Evolutionary conservation across 2,329 filamentous ascomycete genomes (phyloP), one percentile per base, ranked within the genome.

Genomic region (Thielaviopsis populi): DNA sequence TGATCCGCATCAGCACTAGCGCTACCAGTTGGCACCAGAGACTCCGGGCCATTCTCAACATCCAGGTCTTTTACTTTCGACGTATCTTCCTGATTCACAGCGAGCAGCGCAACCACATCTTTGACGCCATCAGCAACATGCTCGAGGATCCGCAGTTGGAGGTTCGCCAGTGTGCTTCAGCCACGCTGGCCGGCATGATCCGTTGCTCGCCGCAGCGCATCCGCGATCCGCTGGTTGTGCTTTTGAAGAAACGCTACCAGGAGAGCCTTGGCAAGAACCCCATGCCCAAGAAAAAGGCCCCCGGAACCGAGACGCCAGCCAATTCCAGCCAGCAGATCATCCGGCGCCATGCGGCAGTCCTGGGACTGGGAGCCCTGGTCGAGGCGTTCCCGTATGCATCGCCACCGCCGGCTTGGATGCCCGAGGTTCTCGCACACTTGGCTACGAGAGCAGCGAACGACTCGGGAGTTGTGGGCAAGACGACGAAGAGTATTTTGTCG

Each of bases 41-140:
- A 58, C 80, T 99, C 46, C 85, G 95, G 30, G 90, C 95, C 53
- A 83, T 99, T 69, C 91, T 99, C 75, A 97, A 97, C 75, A 96
- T 99, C 79, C 95, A 99, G 71, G 92, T 97, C 68, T 87, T 99
- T 69, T 99, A 96, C 78, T 99, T 97, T 83, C 87, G 94, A 61
- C 88, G 92, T 30, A 82, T 99, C 43, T 99, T 99, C 79, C 78
- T 97, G 33, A 88, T 95, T 68, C 82, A 84, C 40, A 78, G 82
- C 6, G 76, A 81, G 7, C 87, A 96, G 72, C 88, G 94, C 63
- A 82, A 89, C 69, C 81, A 83, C 41, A 82, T 99, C 17, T 95
- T 97, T 72, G 85, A 87, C 54, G 95, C 91, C 63, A 91, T 99
- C n/a, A 90, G 91, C 48, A 88, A 87, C 69, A 99, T 99, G 95